Percentiles rank a stretch among this genome's conserved stretches.
Evolutionary conservation across 1,139 yeast genomes (phyloP).

Genomic region (Pichia sp.): DNA sequence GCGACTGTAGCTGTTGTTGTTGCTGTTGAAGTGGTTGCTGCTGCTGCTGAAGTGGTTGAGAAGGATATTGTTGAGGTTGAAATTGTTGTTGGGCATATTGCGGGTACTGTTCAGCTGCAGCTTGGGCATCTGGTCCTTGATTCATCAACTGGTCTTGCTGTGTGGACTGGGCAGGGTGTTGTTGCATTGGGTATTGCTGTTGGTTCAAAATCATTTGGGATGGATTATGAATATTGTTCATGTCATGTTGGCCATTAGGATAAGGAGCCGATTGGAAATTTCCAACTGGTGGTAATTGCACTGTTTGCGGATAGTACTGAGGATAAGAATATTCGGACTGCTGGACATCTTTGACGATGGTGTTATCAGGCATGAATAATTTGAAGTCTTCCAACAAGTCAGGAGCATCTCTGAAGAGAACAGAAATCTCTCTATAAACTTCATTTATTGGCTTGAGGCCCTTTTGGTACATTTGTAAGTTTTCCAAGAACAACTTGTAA

Average conservation of each 20-base stretch:
- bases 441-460: conserved; percentile 94
- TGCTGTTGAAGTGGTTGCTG: conserved; percentile 7
- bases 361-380: conserved; percentile 90
- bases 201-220: conserved; percentile 7
- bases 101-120: background rate
- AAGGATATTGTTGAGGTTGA: conserved; percentile 10
- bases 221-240: conserved; percentile 11
- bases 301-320: conserved; percentile 26
- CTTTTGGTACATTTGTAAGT: conserved; percentile 90
- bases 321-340: conserved; percentile 24
- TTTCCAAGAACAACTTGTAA: conserved; percentile 90
- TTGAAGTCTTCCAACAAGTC: conserved; percentile 92
- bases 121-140: background rate
- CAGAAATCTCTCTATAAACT: conserved; percentile 89
- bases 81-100: conserved; percentile 1
- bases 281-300: conserved; percentile 90
- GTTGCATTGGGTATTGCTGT: conserved; percentile 8
- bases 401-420: conserved; percentile 86
- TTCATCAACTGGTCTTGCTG: conserved; percentile 1
- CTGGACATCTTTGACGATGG: conserved; percentile 35
- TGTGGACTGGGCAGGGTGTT: background rate
- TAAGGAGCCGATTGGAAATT: conserved; percentile 80
- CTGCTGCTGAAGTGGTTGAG: too few relatives aligned
- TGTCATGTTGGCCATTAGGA: conserved; percentile 5
- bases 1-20: conserved; percentile 27